A percentile compares a stretch with the other conserved stretches of the same genome.
These are phyloP conservation scores for Isabelozyma rhagii DNA, from an alignment of 805 yeast species.

Conservation along the genomic window DNA sequence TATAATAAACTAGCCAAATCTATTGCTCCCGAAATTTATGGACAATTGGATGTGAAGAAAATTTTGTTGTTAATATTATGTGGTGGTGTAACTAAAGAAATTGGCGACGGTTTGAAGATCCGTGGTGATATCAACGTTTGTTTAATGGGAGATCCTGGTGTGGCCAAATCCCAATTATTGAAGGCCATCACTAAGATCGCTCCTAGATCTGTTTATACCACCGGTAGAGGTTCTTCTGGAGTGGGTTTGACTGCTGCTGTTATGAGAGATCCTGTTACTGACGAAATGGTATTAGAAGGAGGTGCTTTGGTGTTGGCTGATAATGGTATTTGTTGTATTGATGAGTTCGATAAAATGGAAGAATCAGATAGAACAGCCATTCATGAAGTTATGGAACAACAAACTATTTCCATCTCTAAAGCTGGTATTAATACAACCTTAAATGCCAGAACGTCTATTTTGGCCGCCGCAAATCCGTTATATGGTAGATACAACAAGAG, in stretches of 20 bases:
- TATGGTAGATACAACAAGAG: conserved; percentile 92
- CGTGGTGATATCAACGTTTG: conserved; percentile 96
- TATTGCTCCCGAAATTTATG: conserved; percentile 97
- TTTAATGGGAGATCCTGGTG: conserved; percentile 99
- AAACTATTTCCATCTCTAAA: conserved; percentile 95
- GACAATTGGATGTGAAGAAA: conserved; percentile 91
- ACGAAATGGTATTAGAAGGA: conserved; percentile 96
- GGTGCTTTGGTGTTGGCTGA: conserved; percentile 99
- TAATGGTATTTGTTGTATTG: conserved; percentile 97
- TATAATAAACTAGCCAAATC: conserved; percentile 80
- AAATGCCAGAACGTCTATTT: conserved; percentile 92
- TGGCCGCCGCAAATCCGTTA: conserved; percentile 98
- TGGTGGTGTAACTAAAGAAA: conserved; percentile 93
- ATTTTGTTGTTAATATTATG: conserved; percentile 79
- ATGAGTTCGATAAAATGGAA: conserved; percentile 98
- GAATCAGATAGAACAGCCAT: conserved; percentile 93
- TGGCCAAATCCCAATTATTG: conserved; percentile 93
- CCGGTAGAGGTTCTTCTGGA: conserved; percentile 98
- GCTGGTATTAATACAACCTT: conserved; percentile 98
- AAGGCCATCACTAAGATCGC: conserved; percentile 90
- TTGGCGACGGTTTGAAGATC: conserved; percentile 95
- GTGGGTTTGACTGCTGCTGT: conserved; percentile 99
- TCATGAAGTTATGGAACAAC: conserved; percentile 99
- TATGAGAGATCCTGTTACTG: conserved; percentile 98
- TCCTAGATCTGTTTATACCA: conserved; percentile 95